Conservation (phyloP, 2,329 filamentous ascomycete species). For the Botrytis hyacinthi region DNA sequence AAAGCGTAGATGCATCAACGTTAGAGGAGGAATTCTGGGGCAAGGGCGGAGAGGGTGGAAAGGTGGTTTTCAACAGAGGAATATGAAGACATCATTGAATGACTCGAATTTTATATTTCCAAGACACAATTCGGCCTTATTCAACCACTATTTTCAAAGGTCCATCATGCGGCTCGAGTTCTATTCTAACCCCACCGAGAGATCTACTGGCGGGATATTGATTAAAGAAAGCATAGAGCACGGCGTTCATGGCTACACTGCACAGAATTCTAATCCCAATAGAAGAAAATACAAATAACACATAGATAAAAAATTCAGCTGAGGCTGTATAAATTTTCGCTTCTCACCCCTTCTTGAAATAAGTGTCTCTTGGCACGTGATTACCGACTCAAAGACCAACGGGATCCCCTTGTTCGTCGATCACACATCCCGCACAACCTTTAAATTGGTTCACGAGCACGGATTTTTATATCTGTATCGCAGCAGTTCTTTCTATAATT, state of each 20-base stretch:
- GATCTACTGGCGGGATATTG: not conserved
- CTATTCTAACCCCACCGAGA: not conserved
- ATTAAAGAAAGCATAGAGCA: not conserved
- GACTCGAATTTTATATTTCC: not conserved
- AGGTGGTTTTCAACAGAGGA: conserved; percentile 96
- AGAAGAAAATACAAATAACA: not conserved
- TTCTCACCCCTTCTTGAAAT: not conserved
- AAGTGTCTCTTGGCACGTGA: not conserved
- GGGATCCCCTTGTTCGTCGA: not conserved
- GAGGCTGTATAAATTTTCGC: not conserved
- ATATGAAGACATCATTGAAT: conserved; percentile 53
- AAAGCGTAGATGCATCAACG: conserved; percentile 71
- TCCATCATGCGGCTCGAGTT: conserved; percentile 9
- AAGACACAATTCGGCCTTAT: conserved; percentile 5
- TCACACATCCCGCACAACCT: not conserved
- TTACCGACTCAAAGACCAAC: not conserved
- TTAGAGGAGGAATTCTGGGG: conserved; percentile 87
- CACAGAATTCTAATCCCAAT: not conserved
- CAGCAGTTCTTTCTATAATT: not conserved
- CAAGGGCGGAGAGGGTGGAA: conserved; percentile 71
- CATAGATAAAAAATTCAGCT: not conserved
- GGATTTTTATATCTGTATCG: conserved; percentile 2
- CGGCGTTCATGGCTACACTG: not conserved
- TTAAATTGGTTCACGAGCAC: not conserved
- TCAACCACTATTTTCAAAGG: not conserved